Percentiles rank a stretch among this genome's conserved stretches.
phyloP scores from a whole-genome alignment of 192 early-diverging fungal genomes.

The Backusella mclennaniae region DNA sequence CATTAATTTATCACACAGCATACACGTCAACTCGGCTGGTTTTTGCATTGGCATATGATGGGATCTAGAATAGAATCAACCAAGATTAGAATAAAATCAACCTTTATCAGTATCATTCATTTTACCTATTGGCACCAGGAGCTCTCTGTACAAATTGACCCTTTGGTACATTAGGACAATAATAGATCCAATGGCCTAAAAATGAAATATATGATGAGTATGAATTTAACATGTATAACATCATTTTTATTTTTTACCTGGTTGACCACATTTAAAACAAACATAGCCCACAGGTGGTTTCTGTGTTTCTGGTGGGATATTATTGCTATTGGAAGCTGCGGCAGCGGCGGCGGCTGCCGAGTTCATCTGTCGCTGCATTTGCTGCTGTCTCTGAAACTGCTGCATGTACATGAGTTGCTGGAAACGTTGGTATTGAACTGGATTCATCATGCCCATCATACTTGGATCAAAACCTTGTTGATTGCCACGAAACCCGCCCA shows the following conservation, averaged over 20 bases:
- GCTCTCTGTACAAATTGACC: slow-evolving; percentile 23
- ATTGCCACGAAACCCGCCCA: not conserved
- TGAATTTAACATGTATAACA: no score
- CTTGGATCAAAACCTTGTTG: slow-evolving; percentile 19
- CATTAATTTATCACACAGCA: slow-evolving; percentile 71
- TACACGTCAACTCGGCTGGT: slow-evolving; percentile 76
- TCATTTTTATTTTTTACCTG: slow-evolving; percentile 22
- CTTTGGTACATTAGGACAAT: slow-evolving; percentile 41
- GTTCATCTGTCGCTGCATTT: slow-evolving; percentile 20
- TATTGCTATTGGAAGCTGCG: not conserved
- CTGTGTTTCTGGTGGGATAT: slow-evolving; percentile 61
- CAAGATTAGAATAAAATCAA: no score
- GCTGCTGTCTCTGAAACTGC: slow-evolving; percentile 26
- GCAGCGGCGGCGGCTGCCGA: slow-evolving; percentile 14
- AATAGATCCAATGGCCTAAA: slow-evolving; percentile 44
- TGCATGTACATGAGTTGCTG: slow-evolving; percentile 27
- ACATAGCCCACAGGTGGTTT: slow-evolving; percentile 52
- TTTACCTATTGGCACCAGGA: not conserved
- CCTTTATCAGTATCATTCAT: not conserved
- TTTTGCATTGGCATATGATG: slow-evolving; percentile 45
- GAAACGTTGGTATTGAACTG: slow-evolving; percentile 24
- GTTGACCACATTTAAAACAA: slow-evolving; percentile 33
- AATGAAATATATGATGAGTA: no score
- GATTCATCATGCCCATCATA: slow-evolving; percentile 26
- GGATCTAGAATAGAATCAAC: not conserved